These are phyloP conservation scores for Fusarium sp. DNA, from an alignment of 2,329 filamentous ascomycete genomes.

Conservation along the genomic window DNA sequence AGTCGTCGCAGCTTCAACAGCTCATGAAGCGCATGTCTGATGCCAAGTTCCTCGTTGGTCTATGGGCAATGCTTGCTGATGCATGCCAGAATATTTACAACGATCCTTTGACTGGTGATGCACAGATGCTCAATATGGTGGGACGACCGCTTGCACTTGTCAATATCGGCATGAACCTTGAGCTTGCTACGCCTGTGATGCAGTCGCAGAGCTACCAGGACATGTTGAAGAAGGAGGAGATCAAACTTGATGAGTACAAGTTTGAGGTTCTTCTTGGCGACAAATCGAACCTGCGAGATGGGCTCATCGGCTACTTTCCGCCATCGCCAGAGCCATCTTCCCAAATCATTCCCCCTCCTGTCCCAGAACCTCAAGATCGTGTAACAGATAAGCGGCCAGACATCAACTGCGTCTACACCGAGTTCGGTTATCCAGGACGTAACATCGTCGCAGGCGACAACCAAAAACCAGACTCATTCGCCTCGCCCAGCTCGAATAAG, in stretches of 20 bases:
- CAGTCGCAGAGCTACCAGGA: conserved; percentile 4
- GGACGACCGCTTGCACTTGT: neutral
- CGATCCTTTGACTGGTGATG: neutral
- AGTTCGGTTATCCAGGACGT: conserved; percentile 2
- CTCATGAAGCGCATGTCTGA: conserved; percentile 5
- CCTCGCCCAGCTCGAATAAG: neutral
- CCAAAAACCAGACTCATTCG: neutral
- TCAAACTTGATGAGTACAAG: neutral
- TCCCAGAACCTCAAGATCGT: neutral
- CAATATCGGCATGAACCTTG: neutral
- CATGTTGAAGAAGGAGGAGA: neutral
- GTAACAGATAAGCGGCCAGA: neutral
- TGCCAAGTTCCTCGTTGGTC: neutral
- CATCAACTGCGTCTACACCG: neutral
- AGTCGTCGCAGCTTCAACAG: neutral
- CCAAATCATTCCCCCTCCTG: neutral
- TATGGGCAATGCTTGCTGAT: neutral
- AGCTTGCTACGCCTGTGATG: neutral
- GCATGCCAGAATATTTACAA: neutral
- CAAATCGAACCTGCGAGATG: neutral
- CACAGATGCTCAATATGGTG: conserved; percentile 7
- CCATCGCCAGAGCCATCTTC: neutral
- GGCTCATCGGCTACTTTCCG: neutral
- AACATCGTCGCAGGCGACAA: neutral
- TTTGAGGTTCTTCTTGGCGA: neutral